Evolutionary conservation across 2,329 filamentous ascomycete species (phyloP).

Genomic region (Neopestalotiopsis rosae): DNA sequence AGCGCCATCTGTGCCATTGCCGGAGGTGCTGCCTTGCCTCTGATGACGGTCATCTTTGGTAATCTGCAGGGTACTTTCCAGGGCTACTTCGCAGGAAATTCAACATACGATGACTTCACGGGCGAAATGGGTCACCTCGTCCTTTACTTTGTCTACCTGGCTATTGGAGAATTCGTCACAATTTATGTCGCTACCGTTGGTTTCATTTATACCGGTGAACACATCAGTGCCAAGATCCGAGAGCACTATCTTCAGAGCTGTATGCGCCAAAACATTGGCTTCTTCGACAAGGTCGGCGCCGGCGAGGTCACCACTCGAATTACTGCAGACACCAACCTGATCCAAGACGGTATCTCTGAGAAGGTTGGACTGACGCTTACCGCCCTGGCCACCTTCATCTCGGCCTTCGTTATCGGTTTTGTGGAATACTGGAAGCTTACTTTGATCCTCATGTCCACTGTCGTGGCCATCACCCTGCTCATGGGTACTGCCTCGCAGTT

Average conservation of each 20-base stretch:
- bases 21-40: conserved; percentile 75
- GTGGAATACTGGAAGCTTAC: conserved; percentile 93
- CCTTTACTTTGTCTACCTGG: conserved; percentile 86
- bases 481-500: conserved; percentile 78
- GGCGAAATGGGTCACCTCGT: conserved; percentile 66
- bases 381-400: conserved; percentile 81
- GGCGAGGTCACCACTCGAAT: conserved; percentile 95
- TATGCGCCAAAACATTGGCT: conserved; percentile 87
- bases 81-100: conserved; percentile 57
- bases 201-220: conserved; percentile 87
- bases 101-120: conserved; percentile 62
- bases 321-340: conserved; percentile 89
- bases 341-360: conserved; percentile 93
- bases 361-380: conserved; percentile 82
- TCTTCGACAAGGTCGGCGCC: conserved; percentile 90
- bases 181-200: conserved; percentile 83
- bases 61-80: conserved; percentile 76
- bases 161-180: conserved; percentile 78
- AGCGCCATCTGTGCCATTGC: conserved; percentile 70
- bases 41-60: conserved; percentile 85
- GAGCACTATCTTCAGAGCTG: conserved; percentile 85
- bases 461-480: conserved; percentile 77
- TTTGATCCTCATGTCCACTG: conserved; percentile 81
- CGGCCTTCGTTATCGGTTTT: conserved; percentile 90
- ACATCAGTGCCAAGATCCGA: conserved; percentile 79